Conservation (phyloP, 805 yeast species). For the Candida argentea region DNA sequence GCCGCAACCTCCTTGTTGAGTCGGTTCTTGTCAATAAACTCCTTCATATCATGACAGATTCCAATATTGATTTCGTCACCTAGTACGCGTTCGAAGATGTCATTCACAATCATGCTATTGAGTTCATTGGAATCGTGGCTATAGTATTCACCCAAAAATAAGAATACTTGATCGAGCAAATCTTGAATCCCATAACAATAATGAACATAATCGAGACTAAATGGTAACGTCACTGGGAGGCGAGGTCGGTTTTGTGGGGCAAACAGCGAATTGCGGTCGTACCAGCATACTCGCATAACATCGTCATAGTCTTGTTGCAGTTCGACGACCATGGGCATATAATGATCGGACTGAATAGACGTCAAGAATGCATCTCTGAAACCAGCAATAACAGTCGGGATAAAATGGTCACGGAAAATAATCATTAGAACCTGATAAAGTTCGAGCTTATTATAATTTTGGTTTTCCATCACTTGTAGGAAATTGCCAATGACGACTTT, state of each 20-base stretch:
- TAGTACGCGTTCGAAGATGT: slow-evolving; percentile 58
- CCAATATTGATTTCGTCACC: slow-evolving; percentile 37
- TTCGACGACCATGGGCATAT: slow-evolving; percentile 74
- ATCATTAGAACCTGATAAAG: slow-evolving; percentile 53
- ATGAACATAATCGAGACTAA: slow-evolving; percentile 80
- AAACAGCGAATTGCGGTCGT: slow-evolving; percentile 39
- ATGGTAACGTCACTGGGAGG: slow-evolving; percentile 57
- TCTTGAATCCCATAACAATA: slow-evolving; percentile 68
- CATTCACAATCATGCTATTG: slow-evolving; percentile 47
- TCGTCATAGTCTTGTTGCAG: slow-evolving; percentile 50
- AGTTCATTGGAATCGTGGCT: slow-evolving; percentile 52
- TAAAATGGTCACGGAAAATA: slow-evolving; percentile 48
- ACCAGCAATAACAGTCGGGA: slow-evolving; percentile 41
- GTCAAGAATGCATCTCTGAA: slow-evolving; percentile 54
- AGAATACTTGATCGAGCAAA: slow-evolving; percentile 51
- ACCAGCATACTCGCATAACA: slow-evolving; percentile 62
- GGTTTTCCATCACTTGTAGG: slow-evolving; percentile 67
- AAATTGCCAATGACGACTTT: slow-evolving; percentile 61
- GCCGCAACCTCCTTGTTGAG: slow-evolving; percentile 83
- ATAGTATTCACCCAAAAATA: slow-evolving; percentile 56
- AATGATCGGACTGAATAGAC: slow-evolving; percentile 68
- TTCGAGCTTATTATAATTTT: slow-evolving; percentile 47
- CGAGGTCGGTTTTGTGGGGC: slow-evolving; percentile 40
- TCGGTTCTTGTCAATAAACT: slow-evolving; percentile 51
- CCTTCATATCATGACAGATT: slow-evolving; percentile 48